Percentiles rank a stretch among this genome's conserved stretches.
Evolutionary conservation across 306 rosid genomes (phyloP).

Genomic region (Arachis hypogaea): DNA sequence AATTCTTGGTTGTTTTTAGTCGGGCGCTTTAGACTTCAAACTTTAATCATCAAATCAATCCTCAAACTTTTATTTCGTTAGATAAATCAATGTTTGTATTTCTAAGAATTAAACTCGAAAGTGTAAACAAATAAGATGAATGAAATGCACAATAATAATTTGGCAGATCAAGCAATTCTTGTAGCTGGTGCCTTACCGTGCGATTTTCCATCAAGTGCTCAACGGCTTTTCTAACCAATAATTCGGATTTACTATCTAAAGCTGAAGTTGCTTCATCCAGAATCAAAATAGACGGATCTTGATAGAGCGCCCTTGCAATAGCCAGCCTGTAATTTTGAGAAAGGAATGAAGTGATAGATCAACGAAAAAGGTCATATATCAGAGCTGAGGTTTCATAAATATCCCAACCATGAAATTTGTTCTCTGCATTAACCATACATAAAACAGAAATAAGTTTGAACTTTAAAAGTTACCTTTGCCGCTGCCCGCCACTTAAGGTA

Average conservation of each 20-base stretch:
- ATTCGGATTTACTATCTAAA: constrained; percentile 82
- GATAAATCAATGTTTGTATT: too few relatives aligned
- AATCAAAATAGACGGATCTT: constrained; percentile 73
- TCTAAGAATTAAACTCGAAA: background rate
- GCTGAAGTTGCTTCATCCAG: constrained; percentile 95
- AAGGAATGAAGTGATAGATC: constrained; percentile 13
- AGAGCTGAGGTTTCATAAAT: background rate
- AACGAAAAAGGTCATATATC: constrained; percentile 9
- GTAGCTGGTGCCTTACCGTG: constrained; percentile 50
- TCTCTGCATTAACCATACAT: constrained; percentile 5
- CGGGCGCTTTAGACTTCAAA: too few relatives aligned
- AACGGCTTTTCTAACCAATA: constrained; percentile 74
- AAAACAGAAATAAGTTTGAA: constrained; percentile 27
- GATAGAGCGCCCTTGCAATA: constrained; percentile 87
- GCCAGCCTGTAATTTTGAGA: constrained; percentile 64
- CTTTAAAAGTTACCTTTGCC: constrained; percentile 68
- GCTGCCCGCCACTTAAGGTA: constrained; percentile 89
- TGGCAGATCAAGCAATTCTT: constrained; percentile 23
- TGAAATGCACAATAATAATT: constrained; percentile 1
- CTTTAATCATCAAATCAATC: too few relatives aligned
- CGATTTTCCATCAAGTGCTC: constrained; percentile 77
- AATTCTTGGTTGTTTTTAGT: too few relatives aligned
- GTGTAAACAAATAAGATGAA: constrained; percentile 3
- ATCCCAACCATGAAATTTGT: constrained; percentile 8
- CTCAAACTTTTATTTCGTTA: too few relatives aligned